phyloP scores from a whole-genome alignment of 2,329 filamentous ascomycete genomes.

The Chrysosporium queenslandicum region DNA sequence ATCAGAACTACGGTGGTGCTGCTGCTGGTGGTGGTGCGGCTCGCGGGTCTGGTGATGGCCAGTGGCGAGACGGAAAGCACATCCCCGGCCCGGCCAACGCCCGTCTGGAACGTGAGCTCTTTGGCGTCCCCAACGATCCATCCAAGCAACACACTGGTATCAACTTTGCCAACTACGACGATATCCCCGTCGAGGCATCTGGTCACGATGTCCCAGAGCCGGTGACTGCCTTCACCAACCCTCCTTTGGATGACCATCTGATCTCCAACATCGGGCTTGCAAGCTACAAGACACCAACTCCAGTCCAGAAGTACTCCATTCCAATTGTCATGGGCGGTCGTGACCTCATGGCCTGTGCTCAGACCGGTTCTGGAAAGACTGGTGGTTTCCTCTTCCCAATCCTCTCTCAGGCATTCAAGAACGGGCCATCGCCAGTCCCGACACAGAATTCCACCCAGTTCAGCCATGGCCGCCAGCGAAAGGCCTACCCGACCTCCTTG shows the following conservation, averaged over 20 bases:
- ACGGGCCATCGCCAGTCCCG: constrained; percentile 65
- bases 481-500: constrained; percentile 91
- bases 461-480: constrained; percentile 82
- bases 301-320: constrained; percentile 98
- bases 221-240: constrained; percentile 81
- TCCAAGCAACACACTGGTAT: constrained; percentile 95
- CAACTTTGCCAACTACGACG: constrained; percentile 99
- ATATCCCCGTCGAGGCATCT: constrained; percentile 96
- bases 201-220: constrained; percentile 88
- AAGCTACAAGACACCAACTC: constrained; percentile 89
- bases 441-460: constrained; percentile 51
- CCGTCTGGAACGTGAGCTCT: constrained; percentile 89
- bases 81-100: constrained; percentile 78
- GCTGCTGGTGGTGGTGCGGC: constrained; percentile 44
- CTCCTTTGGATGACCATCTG: constrained; percentile 88
- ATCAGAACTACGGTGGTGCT: constrained; percentile 19
- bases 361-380: constrained; percentile 99
- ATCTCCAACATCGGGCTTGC: constrained; percentile 87
- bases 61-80: constrained; percentile 97
- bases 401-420: constrained; percentile 90
- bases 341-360: constrained; percentile 98
- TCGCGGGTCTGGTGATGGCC: constrained; percentile 83
- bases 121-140: constrained; percentile 81
- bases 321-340: constrained; percentile 97
- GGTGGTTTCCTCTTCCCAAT: constrained; percentile 99